phyloP scores from a whole-genome alignment of 306 rosid species.

The Psophocarpus tetragonolobus region DNA sequence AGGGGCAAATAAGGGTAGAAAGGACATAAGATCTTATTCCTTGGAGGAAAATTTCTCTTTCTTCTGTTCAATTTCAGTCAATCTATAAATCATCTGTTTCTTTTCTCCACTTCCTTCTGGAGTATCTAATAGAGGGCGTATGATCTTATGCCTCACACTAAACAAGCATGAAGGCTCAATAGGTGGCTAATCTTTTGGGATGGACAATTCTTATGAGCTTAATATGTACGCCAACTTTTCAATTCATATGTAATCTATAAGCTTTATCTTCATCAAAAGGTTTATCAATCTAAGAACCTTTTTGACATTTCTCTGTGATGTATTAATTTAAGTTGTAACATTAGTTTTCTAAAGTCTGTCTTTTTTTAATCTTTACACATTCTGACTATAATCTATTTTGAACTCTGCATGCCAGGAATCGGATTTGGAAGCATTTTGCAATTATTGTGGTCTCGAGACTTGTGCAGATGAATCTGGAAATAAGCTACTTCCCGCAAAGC shows the following conservation, averaged over 20 bases:
- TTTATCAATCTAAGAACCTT: neutral
- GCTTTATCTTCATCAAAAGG: neutral
- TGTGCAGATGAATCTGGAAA: constrained; percentile 67
- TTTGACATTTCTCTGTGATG: neutral
- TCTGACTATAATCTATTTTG: neutral
- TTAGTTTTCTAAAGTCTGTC: neutral
- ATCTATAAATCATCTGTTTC: neutral
- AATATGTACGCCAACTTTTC: neutral
- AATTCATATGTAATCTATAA: neutral
- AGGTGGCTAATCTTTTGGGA: neutral
- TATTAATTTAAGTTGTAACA: neutral
- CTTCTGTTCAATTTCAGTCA: neutral
- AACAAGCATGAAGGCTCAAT: neutral
- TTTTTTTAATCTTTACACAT: constrained; percentile 3
- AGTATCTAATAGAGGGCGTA: neutral
- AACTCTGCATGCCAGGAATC: constrained; percentile 54
- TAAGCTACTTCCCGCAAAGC: constrained; percentile 68
- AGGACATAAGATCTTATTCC: neutral
- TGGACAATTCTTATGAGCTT: neutral
- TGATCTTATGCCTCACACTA: neutral
- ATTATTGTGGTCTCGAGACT: constrained; percentile 65
- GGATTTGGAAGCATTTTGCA: constrained; percentile 68
- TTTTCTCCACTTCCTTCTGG: neutral
- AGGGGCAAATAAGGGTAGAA: neutral
- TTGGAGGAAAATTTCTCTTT: neutral